Evolutionary conservation across 2,329 filamentous ascomycete species (phyloP), one percentile per base, ranked within the genome.

Genomic region (Colletotrichum karsti): DNA sequence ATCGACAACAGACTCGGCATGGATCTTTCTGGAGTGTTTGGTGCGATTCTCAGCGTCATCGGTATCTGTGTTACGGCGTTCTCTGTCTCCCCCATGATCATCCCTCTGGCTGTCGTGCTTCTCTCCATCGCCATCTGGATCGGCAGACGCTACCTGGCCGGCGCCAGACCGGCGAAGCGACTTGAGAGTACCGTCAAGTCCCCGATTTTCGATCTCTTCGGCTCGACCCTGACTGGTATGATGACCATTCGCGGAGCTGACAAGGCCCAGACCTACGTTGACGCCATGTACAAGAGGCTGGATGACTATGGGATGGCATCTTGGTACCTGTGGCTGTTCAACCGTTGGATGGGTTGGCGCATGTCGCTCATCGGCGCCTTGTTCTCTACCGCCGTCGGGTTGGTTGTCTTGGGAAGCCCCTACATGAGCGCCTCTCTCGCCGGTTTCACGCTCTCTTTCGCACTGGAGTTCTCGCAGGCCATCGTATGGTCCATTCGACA

Each of bases 171-270:
- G 33, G 85, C 92, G 69, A 95, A 95, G 80, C 86, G 93, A 5
- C 85, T 95, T 1, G 93, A 95, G 77, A 93, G 90, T 71, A 93
- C 87, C 3, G 87, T 89, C 62, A 95, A 94, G 77, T 93, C 90
- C 0, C 93, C 93, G 0, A 89, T 95, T 1, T 95, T 94, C 72
- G 93, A 95, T 76, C 90, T 93, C 69, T 95, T 95, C 73, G 91
- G 90, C 10, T 90, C 91, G 1, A 88, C 91, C 0, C 85, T 95
- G 9, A 86, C 88, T 0, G 93, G 93, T 5, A 88, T 96, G 18
- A 84, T 88, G 1, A 95, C 93, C 0, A 93, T 96, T 58, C 88
- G 93, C 12, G 91, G 91, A 0, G 95, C 93, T 72, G 89, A 89
- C 70, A 94, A 93, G 80, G 81, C 84, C 0, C 83, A 88, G 20